phyloP scores from a whole-genome alignment of 352 stramenopile species.

The Saprolegnia parasitica region DNA sequence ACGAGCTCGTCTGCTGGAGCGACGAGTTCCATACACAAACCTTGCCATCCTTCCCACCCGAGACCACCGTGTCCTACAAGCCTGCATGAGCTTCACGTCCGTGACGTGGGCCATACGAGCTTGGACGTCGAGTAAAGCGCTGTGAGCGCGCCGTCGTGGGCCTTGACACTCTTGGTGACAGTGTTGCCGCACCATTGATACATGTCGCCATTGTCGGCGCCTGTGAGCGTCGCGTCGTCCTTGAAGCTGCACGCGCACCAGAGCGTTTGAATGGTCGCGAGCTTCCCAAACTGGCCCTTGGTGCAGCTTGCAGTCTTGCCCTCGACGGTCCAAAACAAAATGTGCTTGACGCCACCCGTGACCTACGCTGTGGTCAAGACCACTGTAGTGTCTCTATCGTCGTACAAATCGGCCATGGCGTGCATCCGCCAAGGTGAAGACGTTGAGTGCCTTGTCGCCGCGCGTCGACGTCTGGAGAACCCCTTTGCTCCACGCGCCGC shows the following conservation, averaged over 20 bases:
- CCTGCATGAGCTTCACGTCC: background rate
- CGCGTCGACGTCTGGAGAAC: conserved; percentile 28
- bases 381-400: too few relatives aligned
- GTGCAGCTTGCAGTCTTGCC: conserved; percentile 28
- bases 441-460: conserved; percentile 30
- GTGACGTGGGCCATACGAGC: background rate
- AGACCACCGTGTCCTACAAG: conserved; percentile 36
- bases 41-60: conserved; percentile 66
- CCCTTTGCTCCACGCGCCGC: conserved; percentile 49
- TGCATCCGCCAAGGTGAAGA: conserved; percentile 26
- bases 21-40: conserved; percentile 50
- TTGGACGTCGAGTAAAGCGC: conserved; percentile 13
- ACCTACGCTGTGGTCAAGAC: too few relatives aligned
- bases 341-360: conserved; percentile 31
- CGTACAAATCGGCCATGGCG: background rate
- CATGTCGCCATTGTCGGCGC: conserved; percentile 30
- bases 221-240: conserved; percentile 28
- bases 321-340: conserved; percentile 31
- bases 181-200: conserved; percentile 30
- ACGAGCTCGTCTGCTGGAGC: conserved; percentile 30
- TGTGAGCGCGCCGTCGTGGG: conserved; percentile 41
- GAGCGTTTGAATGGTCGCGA: conserved; percentile 18
- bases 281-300: conserved; percentile 31
- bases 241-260: conserved; percentile 28
- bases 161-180: conserved; percentile 40